A percentile compares a stretch with the other conserved stretches of the same genome.
phyloP scores from a whole-genome alignment of 768 basidiomycete species.

The Tricholoma bakamatsutake region DNA sequence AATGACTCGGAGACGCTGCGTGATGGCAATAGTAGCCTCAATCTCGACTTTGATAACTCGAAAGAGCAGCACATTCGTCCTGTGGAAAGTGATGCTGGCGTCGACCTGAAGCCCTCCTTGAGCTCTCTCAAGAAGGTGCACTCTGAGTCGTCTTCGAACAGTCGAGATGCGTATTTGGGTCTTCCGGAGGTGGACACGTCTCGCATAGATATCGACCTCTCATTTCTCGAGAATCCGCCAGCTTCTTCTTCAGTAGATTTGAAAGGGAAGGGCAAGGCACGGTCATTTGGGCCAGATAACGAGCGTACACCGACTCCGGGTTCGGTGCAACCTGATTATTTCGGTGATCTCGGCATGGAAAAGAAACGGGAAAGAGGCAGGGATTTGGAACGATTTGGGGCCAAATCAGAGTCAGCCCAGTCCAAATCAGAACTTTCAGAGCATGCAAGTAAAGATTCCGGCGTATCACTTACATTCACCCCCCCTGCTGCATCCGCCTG shows the following conservation, averaged over 20 bases:
- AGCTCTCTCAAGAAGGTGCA: constrained; percentile 4
- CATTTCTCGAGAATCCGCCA: constrained; percentile 20
- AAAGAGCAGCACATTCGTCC: not conserved
- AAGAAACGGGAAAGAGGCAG: constrained; percentile 4
- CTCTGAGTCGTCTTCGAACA: constrained; percentile 21
- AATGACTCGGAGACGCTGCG: not conserved
- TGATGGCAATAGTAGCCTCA: not conserved
- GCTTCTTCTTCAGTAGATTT: constrained; percentile 4
- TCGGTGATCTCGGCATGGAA: not conserved
- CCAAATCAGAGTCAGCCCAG: constrained; percentile 1
- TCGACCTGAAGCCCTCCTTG: not conserved
- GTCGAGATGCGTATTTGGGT: constrained; percentile 14
- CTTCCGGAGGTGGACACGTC: constrained; percentile 24
- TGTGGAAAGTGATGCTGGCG: not conserved
- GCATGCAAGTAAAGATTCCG: not conserved
- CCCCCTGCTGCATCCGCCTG: not conserved
- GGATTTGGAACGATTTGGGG: constrained; percentile 4
- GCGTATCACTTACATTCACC: not conserved
- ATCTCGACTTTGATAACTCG: not conserved
- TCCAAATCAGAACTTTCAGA: not conserved
- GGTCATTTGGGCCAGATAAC: not conserved
- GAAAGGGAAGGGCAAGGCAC: constrained; percentile 21
- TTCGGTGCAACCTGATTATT: constrained; percentile 5
- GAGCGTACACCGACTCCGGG: constrained; percentile 18
- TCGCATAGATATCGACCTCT: constrained; percentile 29